These are phyloP conservation scores for Tuber aestivum DNA, from an alignment of 495 filamentous ascomycete species.

Conservation along the genomic window DNA sequence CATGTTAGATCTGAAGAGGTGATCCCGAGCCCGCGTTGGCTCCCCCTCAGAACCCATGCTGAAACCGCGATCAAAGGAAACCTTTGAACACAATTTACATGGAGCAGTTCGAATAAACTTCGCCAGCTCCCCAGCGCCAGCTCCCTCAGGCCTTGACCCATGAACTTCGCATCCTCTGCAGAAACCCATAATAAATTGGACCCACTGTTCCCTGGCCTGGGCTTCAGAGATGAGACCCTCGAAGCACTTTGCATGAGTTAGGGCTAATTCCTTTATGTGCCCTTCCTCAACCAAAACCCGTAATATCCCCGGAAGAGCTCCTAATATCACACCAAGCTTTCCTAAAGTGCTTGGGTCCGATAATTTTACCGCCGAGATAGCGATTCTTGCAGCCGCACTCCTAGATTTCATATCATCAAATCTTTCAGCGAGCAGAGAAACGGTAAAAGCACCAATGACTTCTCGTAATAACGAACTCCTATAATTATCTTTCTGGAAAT, in stretches of 20 bases:
- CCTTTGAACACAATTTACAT: neutral
- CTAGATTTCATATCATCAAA: neutral
- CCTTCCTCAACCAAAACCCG: conserved; percentile 6
- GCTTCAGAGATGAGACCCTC: no score
- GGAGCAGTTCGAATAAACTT: neutral
- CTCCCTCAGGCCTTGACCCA: neutral
- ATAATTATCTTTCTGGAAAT: neutral
- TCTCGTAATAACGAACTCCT: neutral
- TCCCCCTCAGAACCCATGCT: neutral
- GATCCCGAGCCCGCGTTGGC: neutral
- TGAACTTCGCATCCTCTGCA: neutral
- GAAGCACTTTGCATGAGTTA: neutral
- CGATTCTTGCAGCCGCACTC: neutral
- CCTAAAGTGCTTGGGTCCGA: conserved; percentile 2
- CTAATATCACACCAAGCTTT: conserved; percentile 8
- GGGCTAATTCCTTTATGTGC: neutral
- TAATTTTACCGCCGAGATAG: neutral
- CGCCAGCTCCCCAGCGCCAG: neutral
- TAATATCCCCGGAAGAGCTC: conserved; percentile 10
- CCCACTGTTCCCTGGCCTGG: neutral
- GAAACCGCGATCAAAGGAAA: neutral
- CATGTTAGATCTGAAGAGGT: neutral
- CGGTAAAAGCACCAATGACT: conserved; percentile 5
- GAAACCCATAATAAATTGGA: neutral
- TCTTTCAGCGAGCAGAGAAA: conserved; percentile 9